Evolutionary conservation across 1,284 basidiomycete species (phyloP).

Genomic region (Leccinum fallax): DNA sequence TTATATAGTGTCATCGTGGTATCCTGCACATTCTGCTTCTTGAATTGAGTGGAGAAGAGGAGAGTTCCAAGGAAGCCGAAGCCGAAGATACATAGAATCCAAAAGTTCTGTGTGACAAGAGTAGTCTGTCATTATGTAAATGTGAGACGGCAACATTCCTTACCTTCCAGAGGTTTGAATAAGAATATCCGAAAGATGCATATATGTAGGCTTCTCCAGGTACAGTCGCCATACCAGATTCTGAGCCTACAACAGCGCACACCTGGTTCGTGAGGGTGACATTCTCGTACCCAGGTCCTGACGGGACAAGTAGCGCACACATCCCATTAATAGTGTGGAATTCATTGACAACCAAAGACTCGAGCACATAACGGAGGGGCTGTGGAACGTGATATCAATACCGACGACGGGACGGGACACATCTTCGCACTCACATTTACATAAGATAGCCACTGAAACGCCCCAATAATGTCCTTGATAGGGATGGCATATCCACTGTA

Average conservation of each 20-base stretch:
- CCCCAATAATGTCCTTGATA: conserved; percentile 43
- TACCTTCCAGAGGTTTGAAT: conserved; percentile 66
- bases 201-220: conserved; percentile 36
- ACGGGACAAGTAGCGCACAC: conserved; percentile 54
- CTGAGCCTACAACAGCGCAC: conserved; percentile 49
- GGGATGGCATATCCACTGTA: conserved; percentile 41
- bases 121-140: not conserved
- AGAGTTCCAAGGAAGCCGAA: conserved; percentile 48
- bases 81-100: conserved; percentile 46
- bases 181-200: conserved; percentile 61
- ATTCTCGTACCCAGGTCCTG: conserved; percentile 56
- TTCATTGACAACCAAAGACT: conserved; percentile 57
- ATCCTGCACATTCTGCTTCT: conserved; percentile 33
- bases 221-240: conserved; percentile 23
- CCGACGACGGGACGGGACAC: not conserved
- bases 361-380: conserved; percentile 53
- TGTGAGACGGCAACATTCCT: conserved; percentile 24
- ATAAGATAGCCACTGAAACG: conserved; percentile 63
- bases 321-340: conserved; percentile 51
- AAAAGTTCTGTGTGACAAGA: conserved; percentile 47
- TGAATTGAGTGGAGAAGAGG: conserved; percentile 51
- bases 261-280: conserved; percentile 55
- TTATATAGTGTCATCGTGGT: conserved; percentile 44
- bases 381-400: conserved; percentile 13
- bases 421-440: conserved; percentile 49